Evolutionary conservation across 768 basidiomycete genomes (phyloP).

Genomic region (Lepiota venenata): DNA sequence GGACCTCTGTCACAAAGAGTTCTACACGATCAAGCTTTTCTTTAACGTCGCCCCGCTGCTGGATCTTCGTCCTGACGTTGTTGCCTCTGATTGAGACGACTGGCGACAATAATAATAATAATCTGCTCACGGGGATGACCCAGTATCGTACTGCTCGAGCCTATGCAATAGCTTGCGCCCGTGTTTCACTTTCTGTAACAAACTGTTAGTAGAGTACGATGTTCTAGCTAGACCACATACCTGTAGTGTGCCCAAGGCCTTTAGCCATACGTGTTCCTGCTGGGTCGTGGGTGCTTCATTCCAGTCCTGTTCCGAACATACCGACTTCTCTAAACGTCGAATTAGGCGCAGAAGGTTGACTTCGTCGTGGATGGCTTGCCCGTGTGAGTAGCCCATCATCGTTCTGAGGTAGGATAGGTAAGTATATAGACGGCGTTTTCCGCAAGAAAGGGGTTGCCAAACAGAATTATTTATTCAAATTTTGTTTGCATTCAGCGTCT

Average conservation of each 20-base stretch:
- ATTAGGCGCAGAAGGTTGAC: slow-evolving; percentile 12
- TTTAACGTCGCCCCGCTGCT: slow-evolving; percentile 43
- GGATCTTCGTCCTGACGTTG: slow-evolving; percentile 33
- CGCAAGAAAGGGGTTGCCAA: too few relatives aligned
- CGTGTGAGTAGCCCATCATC: not conserved
- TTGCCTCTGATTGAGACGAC: not conserved
- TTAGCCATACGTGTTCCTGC: not conserved
- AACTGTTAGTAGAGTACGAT: not conserved
- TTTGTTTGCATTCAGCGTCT: too few relatives aligned
- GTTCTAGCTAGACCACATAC: not conserved
- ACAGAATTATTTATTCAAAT: too few relatives aligned
- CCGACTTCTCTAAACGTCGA: slow-evolving; percentile 10
- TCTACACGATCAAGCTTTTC: slow-evolving; percentile 56
- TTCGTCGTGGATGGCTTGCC: slow-evolving; percentile 10
- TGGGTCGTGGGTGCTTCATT: not conserved
- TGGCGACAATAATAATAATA: too few relatives aligned
- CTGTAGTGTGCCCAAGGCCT: slow-evolving; percentile 7
- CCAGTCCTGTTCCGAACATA: not conserved
- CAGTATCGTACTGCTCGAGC: slow-evolving; percentile 1
- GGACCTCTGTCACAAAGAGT: slow-evolving; percentile 43
- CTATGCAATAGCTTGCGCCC: slow-evolving; percentile 11
- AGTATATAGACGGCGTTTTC: too few relatives aligned
- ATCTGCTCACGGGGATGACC: not conserved
- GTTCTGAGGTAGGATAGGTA: too few relatives aligned
- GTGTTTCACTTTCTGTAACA: slow-evolving; percentile 11